phyloP scores from a whole-genome alignment of 768 basidiomycete species.

The Podaxis sp. region DNA sequence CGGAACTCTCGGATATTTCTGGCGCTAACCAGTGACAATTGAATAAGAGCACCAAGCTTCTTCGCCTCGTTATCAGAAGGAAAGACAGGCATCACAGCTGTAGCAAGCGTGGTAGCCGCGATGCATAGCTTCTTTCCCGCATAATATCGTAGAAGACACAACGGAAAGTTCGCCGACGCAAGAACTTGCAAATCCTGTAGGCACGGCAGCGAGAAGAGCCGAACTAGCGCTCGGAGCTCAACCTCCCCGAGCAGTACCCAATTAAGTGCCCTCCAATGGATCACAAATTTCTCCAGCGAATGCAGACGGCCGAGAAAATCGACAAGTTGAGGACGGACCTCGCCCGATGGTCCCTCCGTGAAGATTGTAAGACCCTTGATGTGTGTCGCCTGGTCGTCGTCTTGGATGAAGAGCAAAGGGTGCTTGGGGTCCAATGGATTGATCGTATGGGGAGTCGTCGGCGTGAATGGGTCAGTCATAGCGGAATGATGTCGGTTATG shows the following conservation, averaged over 20 bases:
- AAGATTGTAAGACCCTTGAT: conserved; percentile 11
- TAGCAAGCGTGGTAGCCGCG: conserved; percentile 2
- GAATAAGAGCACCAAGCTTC: conserved; percentile 1
- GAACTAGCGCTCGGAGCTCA: conserved; percentile 1
- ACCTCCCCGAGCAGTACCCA: conserved; percentile 8
- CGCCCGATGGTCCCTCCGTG: conserved; percentile 1
- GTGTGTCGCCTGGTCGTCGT: neutral
- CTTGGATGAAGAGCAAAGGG: conserved; percentile 10
- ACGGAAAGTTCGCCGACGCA: conserved; percentile 8
- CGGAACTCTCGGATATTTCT: conserved; percentile 10
- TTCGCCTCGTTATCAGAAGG: neutral
- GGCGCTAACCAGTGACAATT: conserved; percentile 4
- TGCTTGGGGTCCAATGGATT: conserved; percentile 9
- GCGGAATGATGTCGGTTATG: conserved; percentile 5
- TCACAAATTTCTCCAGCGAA: conserved; percentile 7
- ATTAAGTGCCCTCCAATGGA: conserved; percentile 12
- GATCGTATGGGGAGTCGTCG: conserved; percentile 4
- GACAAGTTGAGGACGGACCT: neutral
- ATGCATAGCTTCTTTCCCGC: conserved; percentile 5
- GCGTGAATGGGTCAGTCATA: conserved; percentile 5
- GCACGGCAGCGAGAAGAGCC: conserved; percentile 11
- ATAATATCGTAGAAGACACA: conserved; percentile 7
- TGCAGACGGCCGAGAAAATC: conserved; percentile 9
- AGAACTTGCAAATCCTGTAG: conserved; percentile 3
- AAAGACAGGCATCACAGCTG: conserved; percentile 8